A percentile compares a stretch with the other conserved stretches of the same genome.
Evolutionary conservation across 208 protist genomes (phyloP).

Genomic region (Leishmania arabica): DNA sequence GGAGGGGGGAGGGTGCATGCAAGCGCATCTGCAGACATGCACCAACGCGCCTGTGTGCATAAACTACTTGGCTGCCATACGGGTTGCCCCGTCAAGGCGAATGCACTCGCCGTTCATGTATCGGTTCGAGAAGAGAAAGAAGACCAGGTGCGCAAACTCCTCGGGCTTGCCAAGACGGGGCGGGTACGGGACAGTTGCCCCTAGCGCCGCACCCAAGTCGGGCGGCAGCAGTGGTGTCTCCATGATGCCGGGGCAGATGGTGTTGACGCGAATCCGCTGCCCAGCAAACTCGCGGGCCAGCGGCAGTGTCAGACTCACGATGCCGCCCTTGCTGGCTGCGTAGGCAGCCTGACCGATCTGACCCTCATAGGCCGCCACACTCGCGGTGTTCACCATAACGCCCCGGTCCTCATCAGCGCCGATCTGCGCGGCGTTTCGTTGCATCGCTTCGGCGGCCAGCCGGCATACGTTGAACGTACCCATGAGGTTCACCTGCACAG

Average conservation of each 20-base stretch:
- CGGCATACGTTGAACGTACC: conserved; percentile 85
- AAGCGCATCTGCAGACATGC: background rate
- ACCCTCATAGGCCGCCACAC: conserved; percentile 82
- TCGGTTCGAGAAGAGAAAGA: conserved; percentile 69
- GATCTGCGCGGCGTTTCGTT: conserved; percentile 25
- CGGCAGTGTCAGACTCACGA: conserved; percentile 78
- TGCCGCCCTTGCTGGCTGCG: conserved; percentile 73
- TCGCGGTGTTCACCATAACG: conserved; percentile 85
- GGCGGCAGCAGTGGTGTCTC: conserved; percentile 71
- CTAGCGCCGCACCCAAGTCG: conserved; percentile 33
- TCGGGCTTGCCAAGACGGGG: conserved; percentile 56
- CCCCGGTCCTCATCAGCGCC: conserved; percentile 55
- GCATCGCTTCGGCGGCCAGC: conserved; percentile 55
- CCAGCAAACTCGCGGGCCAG: conserved; percentile 60
- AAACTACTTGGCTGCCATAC: conserved; percentile 45
- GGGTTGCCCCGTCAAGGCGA: conserved; percentile 46
- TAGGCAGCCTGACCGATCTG: conserved; percentile 90
- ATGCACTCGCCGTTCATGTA: conserved; percentile 81
- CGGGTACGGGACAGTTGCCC: conserved; percentile 60
- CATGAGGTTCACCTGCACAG: conserved; percentile 74
- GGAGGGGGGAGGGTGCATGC: too few relatives aligned
- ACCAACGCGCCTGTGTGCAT: background rate
- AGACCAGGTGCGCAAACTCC: conserved; percentile 69
- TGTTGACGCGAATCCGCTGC: conserved; percentile 73
- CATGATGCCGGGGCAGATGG: conserved; percentile 81